Conservation (phyloP, 805 yeast species). For the Candida nanaspora region DNA sequence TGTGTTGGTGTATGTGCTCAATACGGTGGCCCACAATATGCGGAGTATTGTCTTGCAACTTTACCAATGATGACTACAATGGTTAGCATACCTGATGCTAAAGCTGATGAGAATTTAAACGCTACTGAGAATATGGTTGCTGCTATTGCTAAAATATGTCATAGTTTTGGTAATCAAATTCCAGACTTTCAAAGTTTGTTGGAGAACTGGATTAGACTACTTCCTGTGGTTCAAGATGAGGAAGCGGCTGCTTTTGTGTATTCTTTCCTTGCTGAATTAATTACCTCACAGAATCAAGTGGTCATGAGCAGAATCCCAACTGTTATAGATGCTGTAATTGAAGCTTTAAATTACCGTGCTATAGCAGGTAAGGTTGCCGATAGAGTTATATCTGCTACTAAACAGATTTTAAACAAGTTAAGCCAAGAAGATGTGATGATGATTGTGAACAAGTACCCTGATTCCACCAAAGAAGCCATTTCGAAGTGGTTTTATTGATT, state of each 20-base stretch:
- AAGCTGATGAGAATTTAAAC: conserved; percentile 72
- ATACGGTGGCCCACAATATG: conserved; percentile 59
- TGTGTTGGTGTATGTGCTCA: conserved; percentile 84
- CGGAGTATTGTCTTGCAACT: conserved; percentile 59
- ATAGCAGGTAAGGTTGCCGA: conserved; percentile 69
- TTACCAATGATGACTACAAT: conserved; percentile 69
- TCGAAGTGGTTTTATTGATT: conserved; percentile 20
- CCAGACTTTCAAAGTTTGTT: conserved; percentile 59
- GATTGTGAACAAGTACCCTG: conserved; percentile 54
- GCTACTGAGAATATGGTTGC: conserved; percentile 85
- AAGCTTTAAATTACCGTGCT: conserved; percentile 63
- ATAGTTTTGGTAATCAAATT: conserved; percentile 47
- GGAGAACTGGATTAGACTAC: conserved; percentile 69
- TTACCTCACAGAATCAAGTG: conserved; percentile 57
- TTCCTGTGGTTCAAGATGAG: conserved; percentile 79
- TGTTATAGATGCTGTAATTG: conserved; percentile 62
- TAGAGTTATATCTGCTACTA: conserved; percentile 53
- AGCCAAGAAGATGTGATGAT: conserved; percentile 67
- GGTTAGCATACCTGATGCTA: conserved; percentile 70
- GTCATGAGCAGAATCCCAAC: conserved; percentile 42
- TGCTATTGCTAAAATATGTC: conserved; percentile 79
- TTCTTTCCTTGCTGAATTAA: conserved; percentile 63
- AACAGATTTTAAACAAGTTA: conserved; percentile 52
- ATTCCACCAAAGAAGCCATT: conserved; percentile 51
- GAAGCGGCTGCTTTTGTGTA: conserved; percentile 87